Evolutionary conservation across 2,329 filamentous ascomycete species (phyloP).

Genomic region (Graphilbum ipis-grandicollis): DNA sequence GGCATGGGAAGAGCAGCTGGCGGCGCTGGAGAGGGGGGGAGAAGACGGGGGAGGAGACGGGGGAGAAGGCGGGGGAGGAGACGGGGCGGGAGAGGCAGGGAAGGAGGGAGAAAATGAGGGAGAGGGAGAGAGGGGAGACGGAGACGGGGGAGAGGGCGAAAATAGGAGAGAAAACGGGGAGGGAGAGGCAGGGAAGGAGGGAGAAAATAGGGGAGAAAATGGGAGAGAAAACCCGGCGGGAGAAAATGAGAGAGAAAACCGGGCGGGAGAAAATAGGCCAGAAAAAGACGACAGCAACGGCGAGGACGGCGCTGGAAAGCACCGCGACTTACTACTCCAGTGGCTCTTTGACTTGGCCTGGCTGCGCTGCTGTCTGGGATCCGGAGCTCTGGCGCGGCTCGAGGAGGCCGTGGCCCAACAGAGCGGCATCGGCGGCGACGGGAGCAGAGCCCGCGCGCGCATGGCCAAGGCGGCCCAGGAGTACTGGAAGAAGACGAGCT

Average conservation of each 20-base stretch:
- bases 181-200: conserved; percentile 1
- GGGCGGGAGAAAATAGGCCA: no score
- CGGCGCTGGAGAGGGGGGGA: conserved; percentile 5
- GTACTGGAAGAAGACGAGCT: conserved; percentile 67
- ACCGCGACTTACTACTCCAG: conserved; percentile 36
- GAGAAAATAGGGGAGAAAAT: conserved; percentile 9
- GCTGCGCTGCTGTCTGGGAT: conserved; percentile 25
- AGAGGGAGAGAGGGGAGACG: conserved; percentile 20
- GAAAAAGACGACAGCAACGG: conserved; percentile 2
- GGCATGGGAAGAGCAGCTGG: conserved; percentile 27
- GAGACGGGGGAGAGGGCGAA: conserved; percentile 14
- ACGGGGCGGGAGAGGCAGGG: conserved; percentile 6
- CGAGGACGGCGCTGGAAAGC: no score
- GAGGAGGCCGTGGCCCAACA: conserved; percentile 17
- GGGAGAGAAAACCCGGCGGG: conserved; percentile 7
- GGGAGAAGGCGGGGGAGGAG: conserved; percentile 7
- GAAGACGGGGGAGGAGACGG: conserved; percentile 9
- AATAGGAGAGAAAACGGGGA: conserved; percentile 6
- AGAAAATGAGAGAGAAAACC: conserved; percentile 7
- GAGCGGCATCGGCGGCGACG: conserved; percentile 20
- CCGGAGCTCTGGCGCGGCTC: not conserved
- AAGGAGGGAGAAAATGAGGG: conserved; percentile 31
- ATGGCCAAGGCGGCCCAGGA: conserved; percentile 49
- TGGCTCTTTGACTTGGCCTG: conserved; percentile 43
- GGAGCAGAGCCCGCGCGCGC: conserved; percentile 24